Base-by-base conservation (phyloP, 2,329 filamentous ascomycete genomes). In the Exophiala sideris region DNA sequence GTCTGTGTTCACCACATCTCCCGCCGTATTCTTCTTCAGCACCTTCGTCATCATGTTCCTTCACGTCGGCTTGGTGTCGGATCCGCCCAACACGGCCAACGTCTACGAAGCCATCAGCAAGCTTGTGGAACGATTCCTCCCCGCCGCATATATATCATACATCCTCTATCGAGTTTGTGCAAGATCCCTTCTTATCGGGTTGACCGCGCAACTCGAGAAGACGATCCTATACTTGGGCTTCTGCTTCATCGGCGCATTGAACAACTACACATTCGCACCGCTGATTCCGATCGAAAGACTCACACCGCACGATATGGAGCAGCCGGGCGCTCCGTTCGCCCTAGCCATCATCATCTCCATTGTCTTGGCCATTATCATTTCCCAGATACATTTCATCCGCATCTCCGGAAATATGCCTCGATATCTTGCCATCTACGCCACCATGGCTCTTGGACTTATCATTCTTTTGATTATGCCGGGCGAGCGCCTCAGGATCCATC, bases 261-360 rank as follows among this genome's bases (percentile, higher is more conserved):
- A 92, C 66, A 97, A 97, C 72, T 95, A 96, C 71, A 97, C 94
- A 0, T 89, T 99, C 66, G 88, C 90, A 64, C 68, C 69, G 8
- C 87, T 89, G 72, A 96, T 99, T 57, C 94, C 94, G 0, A 94
- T 99, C 61, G 84, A 91, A 70, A 86, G 94, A 2, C 79, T 99
- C n/a, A 97, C 89, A 7, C 84, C 86, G 0, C 90, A 95, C 68
- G 94, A 99, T 67, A 83, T 99, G 40, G 86, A 91, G 63, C 91
- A 99, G 67, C 92, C 94, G 0, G 94, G 94, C 6, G 94, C 92
- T 0, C 86, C 89, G 52, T 80, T 88, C 1, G 92, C 94, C 0
- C 75, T 99, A 45, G 82, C 88, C 41, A 79, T 89, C 52, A 87
- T 99, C 57, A 76, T 96, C 35, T 76, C 89, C 5, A 69, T 85